phyloP scores from a whole-genome alignment of 352 stramenopile genomes.

The Phytophthora ohioensis region DNA sequence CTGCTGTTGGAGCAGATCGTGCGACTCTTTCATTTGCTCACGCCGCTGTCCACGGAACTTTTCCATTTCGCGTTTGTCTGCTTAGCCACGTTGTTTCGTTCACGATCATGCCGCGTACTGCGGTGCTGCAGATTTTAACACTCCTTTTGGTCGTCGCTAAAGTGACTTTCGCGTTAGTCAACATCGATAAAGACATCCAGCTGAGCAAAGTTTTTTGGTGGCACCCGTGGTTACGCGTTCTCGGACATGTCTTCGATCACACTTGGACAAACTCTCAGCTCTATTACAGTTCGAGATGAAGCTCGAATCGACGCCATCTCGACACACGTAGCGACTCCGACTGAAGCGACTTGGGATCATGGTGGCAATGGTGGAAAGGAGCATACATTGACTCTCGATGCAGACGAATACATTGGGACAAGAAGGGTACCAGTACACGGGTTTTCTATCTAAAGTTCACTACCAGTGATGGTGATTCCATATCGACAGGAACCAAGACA shows the following conservation, averaged over 20 bases:
- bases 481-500: slow-evolving; percentile 26
- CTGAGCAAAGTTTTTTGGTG: slow-evolving; percentile 31
- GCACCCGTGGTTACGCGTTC: slow-evolving; percentile 23
- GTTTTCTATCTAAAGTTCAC: slow-evolving; percentile 35
- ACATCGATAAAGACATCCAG: slow-evolving; percentile 20
- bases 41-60: not conserved
- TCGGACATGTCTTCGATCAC: slow-evolving; percentile 30
- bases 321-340: slow-evolving; percentile 7
- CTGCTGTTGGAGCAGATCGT: slow-evolving; percentile 1
- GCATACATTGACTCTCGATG: slow-evolving; percentile 10
- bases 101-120: slow-evolving; percentile 11
- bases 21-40: not conserved
- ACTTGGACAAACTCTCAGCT: slow-evolving; percentile 28
- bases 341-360: slow-evolving; percentile 24
- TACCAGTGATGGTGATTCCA: slow-evolving; percentile 22
- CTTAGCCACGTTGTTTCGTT: not conserved
- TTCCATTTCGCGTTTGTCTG: not conserved
- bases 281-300: slow-evolving; percentile 27
- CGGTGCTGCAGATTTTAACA: not conserved
- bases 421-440: slow-evolving; percentile 3
- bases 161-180: not conserved
- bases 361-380: slow-evolving; percentile 23
- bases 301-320: slow-evolving; percentile 23
- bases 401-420: slow-evolving; percentile 34
- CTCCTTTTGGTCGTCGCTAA: slow-evolving; percentile 1